Conservation (phyloP, 2,329 filamentous ascomycete genomes). For the Epichloe sibirici region DNA sequence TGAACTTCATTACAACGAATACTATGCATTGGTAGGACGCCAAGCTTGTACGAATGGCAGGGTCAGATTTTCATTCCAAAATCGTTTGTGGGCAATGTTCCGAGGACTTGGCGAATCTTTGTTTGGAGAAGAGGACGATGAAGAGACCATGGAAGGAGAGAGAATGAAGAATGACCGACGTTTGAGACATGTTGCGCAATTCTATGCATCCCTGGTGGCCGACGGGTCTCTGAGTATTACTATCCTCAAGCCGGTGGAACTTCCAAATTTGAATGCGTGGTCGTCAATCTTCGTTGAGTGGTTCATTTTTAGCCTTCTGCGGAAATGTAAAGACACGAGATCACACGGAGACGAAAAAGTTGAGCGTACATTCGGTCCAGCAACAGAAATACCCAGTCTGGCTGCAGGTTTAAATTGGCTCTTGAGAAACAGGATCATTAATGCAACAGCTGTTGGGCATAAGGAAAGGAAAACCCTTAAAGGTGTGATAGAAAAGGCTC, state of each 20-base stretch:
- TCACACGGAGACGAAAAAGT: conserved; percentile 44
- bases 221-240: conserved; percentile 33
- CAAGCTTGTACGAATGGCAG: conserved; percentile 64
- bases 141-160: conserved; percentile 35
- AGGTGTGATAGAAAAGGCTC: conserved; percentile 21
- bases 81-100: conserved; percentile 77
- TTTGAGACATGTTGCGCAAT: conserved; percentile 39
- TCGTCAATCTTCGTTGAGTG: conserved; percentile 71
- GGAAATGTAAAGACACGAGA: conserved; percentile 41
- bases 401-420: conserved; percentile 69
- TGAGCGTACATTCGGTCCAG: conserved; percentile 52
- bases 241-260: conserved; percentile 58
- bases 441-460: conserved; percentile 42
- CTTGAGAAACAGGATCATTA: conserved; percentile 59
- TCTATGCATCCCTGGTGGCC: conserved; percentile 40
- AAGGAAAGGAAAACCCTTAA: conserved; percentile 35
- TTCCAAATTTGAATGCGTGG: conserved; percentile 64
- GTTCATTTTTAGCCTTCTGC: conserved; percentile 62
- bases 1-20: conserved; percentile 79
- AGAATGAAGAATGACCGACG: conserved; percentile 35
- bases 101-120: conserved; percentile 72
- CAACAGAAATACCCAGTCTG: conserved; percentile 53
- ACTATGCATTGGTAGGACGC: conserved; percentile 77
- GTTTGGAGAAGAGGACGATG: conserved; percentile 50
- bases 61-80: conserved; percentile 75